Percentiles rank a stretch among this genome's conserved stretches.
Evolutionary conservation across 371 early-diverging fungal species (phyloP).

Genomic region (Syncephalastrum racemosum): DNA sequence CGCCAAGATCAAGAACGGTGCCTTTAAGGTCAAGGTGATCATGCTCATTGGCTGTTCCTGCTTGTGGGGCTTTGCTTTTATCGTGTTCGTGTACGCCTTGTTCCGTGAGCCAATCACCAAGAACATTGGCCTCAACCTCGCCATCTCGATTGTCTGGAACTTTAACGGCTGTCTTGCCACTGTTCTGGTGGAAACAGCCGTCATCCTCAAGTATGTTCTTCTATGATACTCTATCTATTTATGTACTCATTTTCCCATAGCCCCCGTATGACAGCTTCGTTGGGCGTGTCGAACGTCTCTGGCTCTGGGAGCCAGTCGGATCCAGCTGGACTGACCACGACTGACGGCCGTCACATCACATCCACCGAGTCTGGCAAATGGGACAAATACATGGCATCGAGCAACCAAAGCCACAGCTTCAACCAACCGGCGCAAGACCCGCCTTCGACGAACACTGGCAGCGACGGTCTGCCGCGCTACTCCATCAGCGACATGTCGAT

Average conservation of each 20-base stretch:
- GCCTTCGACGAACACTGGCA: not conserved
- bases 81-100: constrained; percentile 24
- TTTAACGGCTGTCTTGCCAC: constrained; percentile 30
- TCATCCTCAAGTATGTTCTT: constrained; percentile 32
- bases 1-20: constrained; percentile 28
- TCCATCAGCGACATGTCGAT: constrained; percentile 14
- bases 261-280: constrained; percentile 17
- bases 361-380: constrained; percentile 3
- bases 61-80: constrained; percentile 23
- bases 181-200: constrained; percentile 24
- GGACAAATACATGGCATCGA: constrained; percentile 2
- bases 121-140: constrained; percentile 16
- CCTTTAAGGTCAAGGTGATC: constrained; percentile 24
- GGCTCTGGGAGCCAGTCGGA: constrained; percentile 6
- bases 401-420: constrained; percentile 2
- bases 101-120: constrained; percentile 18
- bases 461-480: constrained; percentile 10
- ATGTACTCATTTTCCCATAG: constrained; percentile 3
- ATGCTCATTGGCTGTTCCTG: constrained; percentile 20
- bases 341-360: constrained; percentile 8
- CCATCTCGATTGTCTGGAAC: constrained; percentile 25
- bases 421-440: not conserved
- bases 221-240: not conserved
- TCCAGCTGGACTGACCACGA: constrained; percentile 2
- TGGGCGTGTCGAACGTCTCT: constrained; percentile 10